These are phyloP conservation scores for Persicaria tinctoria DNA, from an alignment of 148 eudicot species.

Conservation along the genomic window DNA sequence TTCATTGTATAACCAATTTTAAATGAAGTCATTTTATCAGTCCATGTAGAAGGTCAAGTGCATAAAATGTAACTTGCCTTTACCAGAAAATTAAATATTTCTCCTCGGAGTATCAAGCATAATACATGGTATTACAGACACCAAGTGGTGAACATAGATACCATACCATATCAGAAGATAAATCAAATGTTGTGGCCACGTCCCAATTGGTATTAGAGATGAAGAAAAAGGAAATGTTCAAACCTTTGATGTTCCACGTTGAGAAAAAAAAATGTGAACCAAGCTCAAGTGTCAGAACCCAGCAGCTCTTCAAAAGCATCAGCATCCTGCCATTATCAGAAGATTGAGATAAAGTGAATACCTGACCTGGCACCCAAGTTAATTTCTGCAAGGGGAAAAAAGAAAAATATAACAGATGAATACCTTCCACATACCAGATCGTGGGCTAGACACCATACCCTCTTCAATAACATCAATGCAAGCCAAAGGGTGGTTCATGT, in stretches of 20 bases:
- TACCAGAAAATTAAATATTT: background rate
- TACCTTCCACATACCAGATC: conserved; percentile 91
- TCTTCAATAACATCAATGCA: conserved; percentile 89
- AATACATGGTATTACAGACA: background rate
- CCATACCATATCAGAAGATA: background rate
- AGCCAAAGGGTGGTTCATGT: conserved; percentile 67
- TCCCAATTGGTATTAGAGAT: background rate
- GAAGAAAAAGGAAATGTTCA: background rate
- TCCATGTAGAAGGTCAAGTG: background rate
- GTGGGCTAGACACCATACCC: conserved; percentile 83
- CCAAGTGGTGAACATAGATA: background rate
- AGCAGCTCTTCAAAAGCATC: conserved; percentile 64
- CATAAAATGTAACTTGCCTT: background rate
- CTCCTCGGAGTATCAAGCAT: background rate
- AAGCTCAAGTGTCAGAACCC: conserved; percentile 80
- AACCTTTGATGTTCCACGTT: conserved; percentile 93
- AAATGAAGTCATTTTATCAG: background rate
- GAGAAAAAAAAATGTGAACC: conserved; percentile 88
- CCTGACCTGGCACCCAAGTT: background rate
- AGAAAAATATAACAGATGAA: background rate
- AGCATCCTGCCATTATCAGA: conserved; percentile 51
- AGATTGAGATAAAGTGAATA: background rate
- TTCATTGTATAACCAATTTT: background rate
- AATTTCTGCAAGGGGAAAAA: background rate
- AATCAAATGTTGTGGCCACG: background rate